Evolutionary conservation across 2,329 filamentous ascomycete species (phyloP), one percentile per base, ranked within the genome.

Genomic region (Aspergillus caelatus): DNA sequence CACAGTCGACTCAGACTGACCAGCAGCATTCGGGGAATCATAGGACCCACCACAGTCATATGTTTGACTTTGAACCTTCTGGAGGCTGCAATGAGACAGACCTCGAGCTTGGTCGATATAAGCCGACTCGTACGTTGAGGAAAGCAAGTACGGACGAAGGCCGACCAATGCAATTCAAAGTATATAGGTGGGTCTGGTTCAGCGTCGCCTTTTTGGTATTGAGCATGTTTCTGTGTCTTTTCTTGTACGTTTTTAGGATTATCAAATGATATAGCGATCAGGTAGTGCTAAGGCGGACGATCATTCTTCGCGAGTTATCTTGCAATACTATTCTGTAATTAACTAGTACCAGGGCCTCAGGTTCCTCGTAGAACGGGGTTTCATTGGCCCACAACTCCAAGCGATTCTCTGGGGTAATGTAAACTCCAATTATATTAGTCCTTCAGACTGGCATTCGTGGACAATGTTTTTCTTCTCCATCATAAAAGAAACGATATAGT

Each of bases 121-220:
- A 30, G 19, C 19, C 7, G 10, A n/a, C 19, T 34, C 26, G 2
- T 34, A 32, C 4, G 28, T n/a, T 12, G 48, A 19, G 28, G 48
- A 34, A 52, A 23, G 19, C 14, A n/a, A 52, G 28, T 32, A 34
- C 19, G 28, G 48, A 21, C 16, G 48, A 32, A 32, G 28, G 11
- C 26, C 48, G 34, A 19, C 32, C 52, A 5, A 39, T 39, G 52
- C n/a, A 14, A 11, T 28, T 48, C n/a, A 62, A 69, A 73, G 67
- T 70, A 71, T 71, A 63, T 55, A 72, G 65, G 61, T 71, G 65
- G 65, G 60, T 72, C 19, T 72, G 57, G 65, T 68, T 69, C 30
- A 10, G 63, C 21, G 63, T 73, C 21, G 65, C 65, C 16, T 2
- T 72, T 28, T 58, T 70, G 28, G 53, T 70, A 12, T 30, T 68